phyloP scores from a whole-genome alignment of 2,329 filamentous ascomycete genomes.

The Balansia obtecta region DNA sequence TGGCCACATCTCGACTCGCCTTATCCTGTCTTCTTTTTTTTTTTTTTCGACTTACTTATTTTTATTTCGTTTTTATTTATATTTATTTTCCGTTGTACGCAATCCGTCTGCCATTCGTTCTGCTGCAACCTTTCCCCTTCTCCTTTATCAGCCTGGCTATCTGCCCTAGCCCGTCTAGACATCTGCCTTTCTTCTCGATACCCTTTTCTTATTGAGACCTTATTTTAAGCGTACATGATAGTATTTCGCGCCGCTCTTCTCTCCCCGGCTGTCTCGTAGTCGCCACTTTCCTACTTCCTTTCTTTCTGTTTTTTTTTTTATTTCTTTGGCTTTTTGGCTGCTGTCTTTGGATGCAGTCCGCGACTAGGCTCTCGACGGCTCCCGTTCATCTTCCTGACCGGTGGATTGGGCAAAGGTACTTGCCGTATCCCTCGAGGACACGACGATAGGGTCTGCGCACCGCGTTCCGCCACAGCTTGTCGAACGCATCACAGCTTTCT shows the following conservation, averaged over 20 bases:
- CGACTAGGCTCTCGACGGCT: not conserved
- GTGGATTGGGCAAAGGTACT: not conserved
- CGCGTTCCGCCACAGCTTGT: not conserved
- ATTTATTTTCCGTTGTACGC: not conserved
- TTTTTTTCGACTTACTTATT: not conserved
- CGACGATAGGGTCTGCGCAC: not conserved
- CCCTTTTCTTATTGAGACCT: not conserved
- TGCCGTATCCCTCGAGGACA: not conserved
- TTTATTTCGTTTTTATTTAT: not conserved
- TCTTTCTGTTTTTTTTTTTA: not conserved
- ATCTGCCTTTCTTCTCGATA: not conserved
- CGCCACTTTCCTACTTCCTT: conserved; percentile 5
- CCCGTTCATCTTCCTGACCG: not conserved
- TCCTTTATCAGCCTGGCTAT: not conserved
- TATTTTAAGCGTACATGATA: conserved; percentile 5
- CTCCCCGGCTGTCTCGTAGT: conserved; percentile 6
- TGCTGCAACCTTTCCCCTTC: not conserved
- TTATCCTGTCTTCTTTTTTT: not conserved
- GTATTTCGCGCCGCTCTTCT: conserved; percentile 4
- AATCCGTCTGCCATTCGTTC: not conserved
- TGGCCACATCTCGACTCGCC: not conserved
- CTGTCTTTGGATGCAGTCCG: not conserved
- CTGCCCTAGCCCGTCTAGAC: not conserved
- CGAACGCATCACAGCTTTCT: not conserved
- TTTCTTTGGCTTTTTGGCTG: not conserved